Percentiles rank a stretch among this genome's conserved stretches.
Conservation (phyloP, 805 yeast genomes). For the Barnettozyma sucrosica region DNA sequence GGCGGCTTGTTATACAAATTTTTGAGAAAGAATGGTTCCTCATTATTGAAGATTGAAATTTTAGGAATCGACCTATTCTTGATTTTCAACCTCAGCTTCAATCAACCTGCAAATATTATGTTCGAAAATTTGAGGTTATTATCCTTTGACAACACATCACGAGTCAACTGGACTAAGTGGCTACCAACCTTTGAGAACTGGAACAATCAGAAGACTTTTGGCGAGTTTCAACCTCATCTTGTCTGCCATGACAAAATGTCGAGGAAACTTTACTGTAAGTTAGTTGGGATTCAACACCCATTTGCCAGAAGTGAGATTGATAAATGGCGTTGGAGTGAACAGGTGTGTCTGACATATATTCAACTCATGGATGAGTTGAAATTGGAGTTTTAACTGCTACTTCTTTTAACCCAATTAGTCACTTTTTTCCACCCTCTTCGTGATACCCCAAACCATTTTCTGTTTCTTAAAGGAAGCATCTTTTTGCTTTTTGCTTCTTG, state of each 20-base stretch:
- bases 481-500: slow-evolving; percentile 9
- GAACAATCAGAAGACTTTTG: slow-evolving; percentile 10
- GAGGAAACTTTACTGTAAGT: slow-evolving; percentile 12
- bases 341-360: slow-evolving; percentile 6
- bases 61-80: slow-evolving; percentile 17
- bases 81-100: slow-evolving; percentile 10
- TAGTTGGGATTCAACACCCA: background rate
- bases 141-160: slow-evolving; percentile 24
- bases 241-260: slow-evolving; percentile 18
- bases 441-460: slow-evolving; percentile 15
- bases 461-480: slow-evolving; percentile 1
- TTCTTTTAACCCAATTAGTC: background rate
- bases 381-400: slow-evolving; percentile 3
- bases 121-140: slow-evolving; percentile 22
- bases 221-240: slow-evolving; percentile 12
- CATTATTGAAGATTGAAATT: slow-evolving; percentile 17
- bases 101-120: background rate
- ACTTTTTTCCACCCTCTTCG: background rate
- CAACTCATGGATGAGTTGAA: background rate
- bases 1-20: slow-evolving; percentile 7
- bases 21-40: background rate
- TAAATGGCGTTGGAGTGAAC: slow-evolving; percentile 6
- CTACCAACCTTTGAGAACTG: slow-evolving; percentile 13
- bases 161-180: slow-evolving; percentile 18
- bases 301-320: slow-evolving; percentile 3